Conservation (phyloP, 345 rosid species). For the Melastoma malabathricum region DNA sequence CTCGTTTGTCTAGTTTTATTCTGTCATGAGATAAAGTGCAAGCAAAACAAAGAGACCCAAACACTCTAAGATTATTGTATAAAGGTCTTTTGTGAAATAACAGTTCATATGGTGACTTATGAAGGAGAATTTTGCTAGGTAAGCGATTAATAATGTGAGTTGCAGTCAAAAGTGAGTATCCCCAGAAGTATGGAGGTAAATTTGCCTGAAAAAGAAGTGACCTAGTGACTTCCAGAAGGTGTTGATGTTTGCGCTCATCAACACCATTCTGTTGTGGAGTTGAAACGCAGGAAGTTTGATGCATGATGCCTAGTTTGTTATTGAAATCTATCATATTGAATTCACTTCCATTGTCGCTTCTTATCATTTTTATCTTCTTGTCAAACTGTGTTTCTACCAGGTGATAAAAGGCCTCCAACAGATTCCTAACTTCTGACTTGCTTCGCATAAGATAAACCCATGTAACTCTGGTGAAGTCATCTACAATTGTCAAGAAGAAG, state of each 20-base stretch:
- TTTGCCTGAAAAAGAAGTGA: not conserved
- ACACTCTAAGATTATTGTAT: not conserved
- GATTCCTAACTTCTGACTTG: too few species aligned
- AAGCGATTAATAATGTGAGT: not conserved
- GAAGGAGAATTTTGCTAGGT: not conserved
- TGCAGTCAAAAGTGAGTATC: not conserved
- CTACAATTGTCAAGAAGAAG: too few species aligned
- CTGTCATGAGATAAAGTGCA: too few species aligned
- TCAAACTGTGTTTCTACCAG: constrained; percentile 3
- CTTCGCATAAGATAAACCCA: too few species aligned
- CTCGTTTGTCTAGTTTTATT: not conserved
- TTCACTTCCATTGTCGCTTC: not conserved
- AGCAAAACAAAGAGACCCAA: constrained; percentile 1
- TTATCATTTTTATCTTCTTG: not conserved
- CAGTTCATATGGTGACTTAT: not conserved
- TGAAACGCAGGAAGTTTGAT: constrained; percentile 2
- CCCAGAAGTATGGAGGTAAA: not conserved
- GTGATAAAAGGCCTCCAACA: not conserved
- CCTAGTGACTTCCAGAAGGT: constrained; percentile 3
- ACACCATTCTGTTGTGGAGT: constrained; percentile 9
- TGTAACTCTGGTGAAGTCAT: too few species aligned
- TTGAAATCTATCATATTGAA: not conserved
- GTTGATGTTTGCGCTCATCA: constrained; percentile 4
- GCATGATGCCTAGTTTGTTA: not conserved
- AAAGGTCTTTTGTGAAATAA: not conserved